Evolutionary conservation across 2,329 filamentous ascomycete species (phyloP).

Genomic region (Phyllosticta paracitricarpa): DNA sequence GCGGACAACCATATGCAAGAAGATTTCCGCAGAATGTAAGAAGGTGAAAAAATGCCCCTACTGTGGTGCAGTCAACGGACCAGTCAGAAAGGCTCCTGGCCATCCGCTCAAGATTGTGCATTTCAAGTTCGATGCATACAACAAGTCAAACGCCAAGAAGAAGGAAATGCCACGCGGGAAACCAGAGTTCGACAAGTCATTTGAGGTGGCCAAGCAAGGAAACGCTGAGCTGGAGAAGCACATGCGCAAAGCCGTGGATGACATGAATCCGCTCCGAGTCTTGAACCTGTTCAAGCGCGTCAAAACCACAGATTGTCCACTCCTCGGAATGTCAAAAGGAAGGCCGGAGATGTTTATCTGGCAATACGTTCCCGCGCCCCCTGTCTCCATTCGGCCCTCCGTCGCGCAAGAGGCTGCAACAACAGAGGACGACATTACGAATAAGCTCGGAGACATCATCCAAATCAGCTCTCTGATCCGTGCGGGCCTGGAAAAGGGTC

Average conservation of each 20-base stretch:
- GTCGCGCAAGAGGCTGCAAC: constrained; percentile 88
- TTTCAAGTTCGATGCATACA: constrained; percentile 82
- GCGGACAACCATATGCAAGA: constrained; percentile 73
- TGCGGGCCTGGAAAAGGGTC: constrained; percentile 71
- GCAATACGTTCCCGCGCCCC: constrained; percentile 90
- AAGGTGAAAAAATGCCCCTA: constrained; percentile 76
- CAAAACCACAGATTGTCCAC: constrained; percentile 73
- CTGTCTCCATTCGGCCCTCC: constrained; percentile 86
- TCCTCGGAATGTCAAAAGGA: constrained; percentile 83
- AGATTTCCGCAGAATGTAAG: constrained; percentile 78
- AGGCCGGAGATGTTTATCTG: constrained; percentile 95
- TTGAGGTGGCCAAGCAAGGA: constrained; percentile 64
- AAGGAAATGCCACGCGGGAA: constrained; percentile 79
- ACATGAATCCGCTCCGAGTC: constrained; percentile 80
- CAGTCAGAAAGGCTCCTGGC: constrained; percentile 76
- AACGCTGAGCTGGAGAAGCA: constrained; percentile 85
- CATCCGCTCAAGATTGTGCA: constrained; percentile 86
- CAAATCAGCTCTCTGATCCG: constrained; percentile 83
- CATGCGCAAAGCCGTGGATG: constrained; percentile 83
- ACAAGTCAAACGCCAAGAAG: constrained; percentile 75
- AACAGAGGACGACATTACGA: constrained; percentile 93
- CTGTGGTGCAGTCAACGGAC: constrained; percentile 75
- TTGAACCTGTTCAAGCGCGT: constrained; percentile 89
- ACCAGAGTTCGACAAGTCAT: constrained; percentile 74
- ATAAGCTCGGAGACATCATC: constrained; percentile 93